These are phyloP conservation scores for Vicia sativa DNA, from an alignment of 306 rosid species.

Conservation along the genomic window DNA sequence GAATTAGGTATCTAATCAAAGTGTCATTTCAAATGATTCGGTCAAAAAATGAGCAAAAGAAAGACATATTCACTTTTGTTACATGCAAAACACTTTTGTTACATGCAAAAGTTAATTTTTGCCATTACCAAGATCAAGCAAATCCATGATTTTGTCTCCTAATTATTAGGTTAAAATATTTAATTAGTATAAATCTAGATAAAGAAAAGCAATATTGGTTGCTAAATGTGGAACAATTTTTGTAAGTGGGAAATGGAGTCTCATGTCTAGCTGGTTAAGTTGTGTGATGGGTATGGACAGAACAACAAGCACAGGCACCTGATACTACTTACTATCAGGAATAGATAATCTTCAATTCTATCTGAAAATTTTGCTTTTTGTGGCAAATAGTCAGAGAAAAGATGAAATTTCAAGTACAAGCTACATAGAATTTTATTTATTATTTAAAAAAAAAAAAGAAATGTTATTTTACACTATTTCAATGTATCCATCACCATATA, in stretches of 20 bases:
- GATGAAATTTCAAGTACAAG: constrained; percentile 57
- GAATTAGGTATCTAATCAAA: constrained; percentile 42
- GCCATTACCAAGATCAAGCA: constrained; percentile 23
- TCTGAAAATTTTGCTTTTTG: constrained; percentile 49
- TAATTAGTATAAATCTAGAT: constrained; percentile 12
- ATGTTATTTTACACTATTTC: too few relatives aligned
- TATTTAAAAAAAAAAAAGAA: too few relatives aligned
- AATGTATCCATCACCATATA: too few relatives aligned
- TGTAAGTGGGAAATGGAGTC: constrained; percentile 50
- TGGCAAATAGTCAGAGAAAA: constrained; percentile 53
- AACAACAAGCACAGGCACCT: constrained; percentile 64
- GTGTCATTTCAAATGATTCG: constrained; percentile 49
- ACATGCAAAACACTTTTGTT: constrained; percentile 45
- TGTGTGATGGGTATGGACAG: constrained; percentile 63
- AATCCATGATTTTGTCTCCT: constrained; percentile 10
- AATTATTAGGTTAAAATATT: constrained; percentile 29
- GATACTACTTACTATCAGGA: constrained; percentile 65
- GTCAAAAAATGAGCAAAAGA: constrained; percentile 42
- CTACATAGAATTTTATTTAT: background rate
- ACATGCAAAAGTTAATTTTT: constrained; percentile 34
- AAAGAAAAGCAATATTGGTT: constrained; percentile 31
- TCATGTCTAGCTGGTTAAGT: constrained; percentile 33
- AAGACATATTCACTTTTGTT: constrained; percentile 39
- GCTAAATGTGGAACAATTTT: constrained; percentile 41
- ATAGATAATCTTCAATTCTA: constrained; percentile 51